Percentiles rank a stretch among this genome's conserved stretches.
Evolutionary conservation across 139 green algal species (phyloP).

Genomic region (Chlamydomonas sphaeroides): DNA sequence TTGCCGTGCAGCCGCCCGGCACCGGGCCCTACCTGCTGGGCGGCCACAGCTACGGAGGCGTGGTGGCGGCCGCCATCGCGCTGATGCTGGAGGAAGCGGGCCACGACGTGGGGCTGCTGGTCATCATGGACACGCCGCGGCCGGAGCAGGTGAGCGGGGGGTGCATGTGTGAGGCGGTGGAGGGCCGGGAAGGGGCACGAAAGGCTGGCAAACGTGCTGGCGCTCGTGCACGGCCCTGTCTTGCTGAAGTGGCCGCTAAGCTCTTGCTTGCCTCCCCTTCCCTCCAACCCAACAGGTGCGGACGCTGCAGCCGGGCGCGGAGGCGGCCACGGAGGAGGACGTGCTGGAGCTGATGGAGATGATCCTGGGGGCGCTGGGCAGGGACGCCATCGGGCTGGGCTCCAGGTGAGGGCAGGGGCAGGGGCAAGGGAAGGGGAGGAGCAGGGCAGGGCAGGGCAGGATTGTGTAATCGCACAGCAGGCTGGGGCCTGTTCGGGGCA

Average conservation of each 20-base stretch:
- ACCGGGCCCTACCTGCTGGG: slow-evolving; percentile 87
- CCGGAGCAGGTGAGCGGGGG: slow-evolving; percentile 49
- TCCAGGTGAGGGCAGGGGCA: slow-evolving; percentile 35
- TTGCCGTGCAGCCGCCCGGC: slow-evolving; percentile 70
- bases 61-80: slow-evolving; percentile 84
- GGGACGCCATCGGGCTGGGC: slow-evolving; percentile 84
- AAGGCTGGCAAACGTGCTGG: no score
- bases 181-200: no score
- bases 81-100: slow-evolving; percentile 85
- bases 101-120: slow-evolving; percentile 79
- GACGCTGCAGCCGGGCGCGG: slow-evolving; percentile 58
- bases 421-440: not conserved
- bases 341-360: slow-evolving; percentile 93
- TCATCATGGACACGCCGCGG: slow-evolving; percentile 86
- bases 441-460: no score
- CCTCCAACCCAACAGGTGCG: slow-evolving; percentile 62
- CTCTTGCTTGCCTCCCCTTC: no score
- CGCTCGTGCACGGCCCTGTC: no score
- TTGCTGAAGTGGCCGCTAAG: no score
- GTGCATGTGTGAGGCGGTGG: no score
- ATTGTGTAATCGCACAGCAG: no score
- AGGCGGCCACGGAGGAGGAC: slow-evolving; percentile 75
- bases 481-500: no score
- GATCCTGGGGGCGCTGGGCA: slow-evolving; percentile 87
- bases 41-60: slow-evolving; percentile 88